These are phyloP conservation scores for Saccharomyces kudriavzevii DNA, from an alignment of 805 yeast species.

Conservation along the genomic window DNA sequence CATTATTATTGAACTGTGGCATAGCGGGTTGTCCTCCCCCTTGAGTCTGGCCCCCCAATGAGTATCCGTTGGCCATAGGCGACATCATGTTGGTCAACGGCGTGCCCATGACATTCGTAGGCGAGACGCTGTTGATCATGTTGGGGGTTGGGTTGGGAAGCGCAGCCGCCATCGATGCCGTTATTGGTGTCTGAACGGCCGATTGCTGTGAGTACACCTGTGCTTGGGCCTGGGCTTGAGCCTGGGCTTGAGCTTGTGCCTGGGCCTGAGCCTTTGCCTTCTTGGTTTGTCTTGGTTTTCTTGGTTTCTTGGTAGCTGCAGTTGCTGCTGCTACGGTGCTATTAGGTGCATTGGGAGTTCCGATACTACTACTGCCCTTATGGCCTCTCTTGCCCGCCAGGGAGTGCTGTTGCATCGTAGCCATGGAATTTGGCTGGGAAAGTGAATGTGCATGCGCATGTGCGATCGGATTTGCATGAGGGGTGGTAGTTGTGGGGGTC, in stretches of 20 bases:
- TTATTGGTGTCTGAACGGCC: constrained; percentile 1
- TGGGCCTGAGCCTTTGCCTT: constrained; percentile 4
- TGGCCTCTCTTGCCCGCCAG: background rate
- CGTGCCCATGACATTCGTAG: background rate
- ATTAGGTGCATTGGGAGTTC: background rate
- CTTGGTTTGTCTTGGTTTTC: constrained; percentile 24
- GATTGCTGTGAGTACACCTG: background rate
- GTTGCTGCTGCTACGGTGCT: constrained; percentile 1
- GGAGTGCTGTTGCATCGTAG: background rate
- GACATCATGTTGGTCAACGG: background rate
- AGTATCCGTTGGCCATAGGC: background rate
- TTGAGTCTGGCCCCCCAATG: background rate
- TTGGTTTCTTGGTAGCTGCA: constrained; percentile 20
- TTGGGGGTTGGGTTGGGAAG: background rate
- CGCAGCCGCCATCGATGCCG: background rate
- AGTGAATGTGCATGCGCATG: background rate
- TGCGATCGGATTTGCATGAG: background rate
- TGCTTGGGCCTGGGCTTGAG: background rate
- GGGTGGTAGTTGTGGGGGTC: constrained; percentile 8
- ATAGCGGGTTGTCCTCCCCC: background rate
- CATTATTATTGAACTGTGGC: background rate
- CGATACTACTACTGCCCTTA: background rate
- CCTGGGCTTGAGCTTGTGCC: constrained; percentile 3
- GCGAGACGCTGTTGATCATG: background rate
- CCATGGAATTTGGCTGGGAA: constrained; percentile 2